Evolutionary conservation across 2,329 filamentous ascomycete species (phyloP).

Genomic region (Rosellinia necatrix): DNA sequence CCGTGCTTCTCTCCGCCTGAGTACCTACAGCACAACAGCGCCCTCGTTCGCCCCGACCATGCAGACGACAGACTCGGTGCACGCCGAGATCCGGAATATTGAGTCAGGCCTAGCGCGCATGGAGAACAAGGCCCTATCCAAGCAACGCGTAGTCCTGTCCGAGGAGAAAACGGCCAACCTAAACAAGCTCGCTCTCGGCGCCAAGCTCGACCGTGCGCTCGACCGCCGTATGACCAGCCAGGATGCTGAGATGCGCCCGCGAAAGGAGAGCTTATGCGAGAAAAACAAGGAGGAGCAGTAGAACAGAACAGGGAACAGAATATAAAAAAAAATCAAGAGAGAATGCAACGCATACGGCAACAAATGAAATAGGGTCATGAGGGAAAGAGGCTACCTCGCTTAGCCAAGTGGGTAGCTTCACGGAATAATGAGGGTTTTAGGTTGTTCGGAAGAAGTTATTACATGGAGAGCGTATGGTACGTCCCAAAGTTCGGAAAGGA

Average conservation of each 20-base stretch:
- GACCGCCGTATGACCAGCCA: constrained; percentile 85
- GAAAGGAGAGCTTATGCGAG: constrained; percentile 46
- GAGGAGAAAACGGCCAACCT: constrained; percentile 81
- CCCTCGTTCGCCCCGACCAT: constrained; percentile 64
- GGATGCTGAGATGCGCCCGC: constrained; percentile 80
- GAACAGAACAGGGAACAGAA: neutral
- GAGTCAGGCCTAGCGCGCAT: constrained; percentile 82
- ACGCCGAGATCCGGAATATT: constrained; percentile 68
- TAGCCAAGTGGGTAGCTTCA: neutral
- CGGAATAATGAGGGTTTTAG: neutral
- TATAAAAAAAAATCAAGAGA: too few relatives aligned
- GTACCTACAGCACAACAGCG: constrained; percentile 63
- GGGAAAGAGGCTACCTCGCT: too few relatives aligned
- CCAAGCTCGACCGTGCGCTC: constrained; percentile 87
- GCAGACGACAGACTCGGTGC: constrained; percentile 57
- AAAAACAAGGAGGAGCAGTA: constrained; percentile 25
- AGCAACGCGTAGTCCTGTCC: constrained; percentile 79
- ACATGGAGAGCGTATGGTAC: neutral
- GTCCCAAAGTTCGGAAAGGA: neutral
- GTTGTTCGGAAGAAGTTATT: too few relatives aligned
- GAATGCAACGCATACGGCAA: neutral
- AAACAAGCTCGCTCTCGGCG: constrained; percentile 84
- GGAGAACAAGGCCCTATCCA: constrained; percentile 82
- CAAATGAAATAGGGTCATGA: neutral
- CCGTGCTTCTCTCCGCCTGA: constrained; percentile 61